Evolutionary conservation across 1,284 basidiomycete genomes (phyloP).

Genomic region (Peniophora sp.): DNA sequence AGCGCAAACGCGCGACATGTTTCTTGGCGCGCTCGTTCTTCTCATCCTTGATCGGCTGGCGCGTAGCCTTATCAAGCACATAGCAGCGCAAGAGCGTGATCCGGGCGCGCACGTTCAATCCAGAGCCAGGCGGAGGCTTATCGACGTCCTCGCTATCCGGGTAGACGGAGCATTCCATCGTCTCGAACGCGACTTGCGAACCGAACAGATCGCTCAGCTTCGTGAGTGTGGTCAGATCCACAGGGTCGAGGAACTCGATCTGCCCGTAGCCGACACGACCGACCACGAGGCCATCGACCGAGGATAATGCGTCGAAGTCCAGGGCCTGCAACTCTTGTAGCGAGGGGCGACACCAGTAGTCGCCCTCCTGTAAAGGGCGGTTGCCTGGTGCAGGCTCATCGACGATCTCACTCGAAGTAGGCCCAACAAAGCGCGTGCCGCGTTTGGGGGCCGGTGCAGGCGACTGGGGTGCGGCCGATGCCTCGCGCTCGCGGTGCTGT

Average conservation of each 20-base stretch:
- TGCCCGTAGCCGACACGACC: conserved; percentile 89
- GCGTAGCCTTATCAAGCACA: conserved; percentile 86
- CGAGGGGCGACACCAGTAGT: conserved; percentile 84
- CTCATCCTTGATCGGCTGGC: conserved; percentile 84
- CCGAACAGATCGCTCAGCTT: conserved; percentile 81
- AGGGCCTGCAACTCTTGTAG: conserved; percentile 62
- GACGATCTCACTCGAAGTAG: conserved; percentile 14
- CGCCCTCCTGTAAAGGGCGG: conserved; percentile 63
- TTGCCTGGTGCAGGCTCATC: conserved; percentile 11
- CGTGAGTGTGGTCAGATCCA: conserved; percentile 84
- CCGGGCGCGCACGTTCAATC: conserved; percentile 83
- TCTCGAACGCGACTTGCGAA: conserved; percentile 83
- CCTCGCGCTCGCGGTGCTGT: conserved; percentile 64
- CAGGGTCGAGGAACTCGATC: conserved; percentile 85
- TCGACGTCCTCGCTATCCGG: conserved; percentile 78
- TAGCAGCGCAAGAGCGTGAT: conserved; percentile 82
- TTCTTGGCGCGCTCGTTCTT: conserved; percentile 66
- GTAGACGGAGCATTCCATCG: conserved; percentile 91
- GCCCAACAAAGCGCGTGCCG: conserved; percentile 44
- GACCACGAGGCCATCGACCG: conserved; percentile 73
- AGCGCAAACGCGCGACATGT: conserved; percentile 79
- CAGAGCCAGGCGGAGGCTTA: conserved; percentile 77
- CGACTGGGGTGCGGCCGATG: conserved; percentile 23
- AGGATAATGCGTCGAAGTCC: conserved; percentile 65
- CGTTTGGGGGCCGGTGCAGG: conserved; percentile 30